Evolutionary conservation across 1,284 basidiomycete species (phyloP).

Genomic region (Boletellus deceptivus): DNA sequence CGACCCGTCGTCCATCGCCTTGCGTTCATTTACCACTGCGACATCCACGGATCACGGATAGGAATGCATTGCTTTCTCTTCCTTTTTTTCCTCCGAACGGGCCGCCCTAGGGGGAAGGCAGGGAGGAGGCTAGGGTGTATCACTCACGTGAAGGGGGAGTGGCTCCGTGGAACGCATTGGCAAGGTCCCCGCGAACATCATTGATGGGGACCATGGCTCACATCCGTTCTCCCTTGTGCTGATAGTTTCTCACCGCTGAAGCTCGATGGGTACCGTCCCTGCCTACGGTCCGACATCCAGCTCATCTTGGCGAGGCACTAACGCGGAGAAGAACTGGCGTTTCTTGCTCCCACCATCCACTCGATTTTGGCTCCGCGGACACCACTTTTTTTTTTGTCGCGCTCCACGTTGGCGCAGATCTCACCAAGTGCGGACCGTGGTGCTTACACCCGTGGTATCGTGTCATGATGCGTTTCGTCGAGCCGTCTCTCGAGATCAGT

Average conservation of each 20-base stretch:
- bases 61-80: slow-evolving; percentile 3
- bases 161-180: background rate
- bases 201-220: too few relatives aligned
- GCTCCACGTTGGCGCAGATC: too few relatives aligned
- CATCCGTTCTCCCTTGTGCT: too few relatives aligned
- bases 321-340: too few relatives aligned
- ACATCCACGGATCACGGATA: slow-evolving; percentile 19
- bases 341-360: background rate
- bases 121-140: too few relatives aligned
- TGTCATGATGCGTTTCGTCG: background rate
- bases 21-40: background rate
- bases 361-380: slow-evolving; percentile 25
- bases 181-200: background rate
- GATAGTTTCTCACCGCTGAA: too few relatives aligned
- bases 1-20: background rate
- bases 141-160: too few relatives aligned
- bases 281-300: too few relatives aligned
- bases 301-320: too few relatives aligned
- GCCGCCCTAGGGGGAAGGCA: background rate
- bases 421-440: too few relatives aligned
- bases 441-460: too few relatives aligned
- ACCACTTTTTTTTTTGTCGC: background rate
- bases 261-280: too few relatives aligned
- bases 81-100: background rate
- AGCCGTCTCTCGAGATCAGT: background rate